These are phyloP conservation scores for Larix kaempferi DNA, from an alignment of 75 land plant genomes.

Conservation along the genomic window DNA sequence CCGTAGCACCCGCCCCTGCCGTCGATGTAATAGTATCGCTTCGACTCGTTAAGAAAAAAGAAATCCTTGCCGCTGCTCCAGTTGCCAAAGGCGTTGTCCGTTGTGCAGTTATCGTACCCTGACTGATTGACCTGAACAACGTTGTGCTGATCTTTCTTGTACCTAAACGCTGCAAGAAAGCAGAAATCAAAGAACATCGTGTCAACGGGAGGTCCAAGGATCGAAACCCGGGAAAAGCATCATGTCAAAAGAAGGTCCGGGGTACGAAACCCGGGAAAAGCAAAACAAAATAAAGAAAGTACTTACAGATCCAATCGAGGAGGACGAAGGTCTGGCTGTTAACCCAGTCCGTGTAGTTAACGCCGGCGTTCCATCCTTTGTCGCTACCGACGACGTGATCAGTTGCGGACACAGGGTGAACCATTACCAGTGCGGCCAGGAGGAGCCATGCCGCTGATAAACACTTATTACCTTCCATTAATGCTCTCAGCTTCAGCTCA, in stretches of 20 bases:
- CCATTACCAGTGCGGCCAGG: background rate
- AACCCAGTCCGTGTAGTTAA: constrained; percentile 64
- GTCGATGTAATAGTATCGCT: constrained; percentile 62
- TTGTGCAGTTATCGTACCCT: constrained; percentile 69
- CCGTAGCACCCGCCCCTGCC: constrained; percentile 42
- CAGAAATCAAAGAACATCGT: too few species aligned
- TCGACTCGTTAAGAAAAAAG: constrained; percentile 32
- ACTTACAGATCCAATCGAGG: constrained; percentile 54
- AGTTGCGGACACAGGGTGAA: constrained; percentile 27
- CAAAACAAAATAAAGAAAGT: too few species aligned
- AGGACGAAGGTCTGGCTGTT: constrained; percentile 57
- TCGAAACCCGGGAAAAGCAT: background rate
- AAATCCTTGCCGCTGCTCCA: constrained; percentile 76
- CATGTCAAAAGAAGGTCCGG: background rate
- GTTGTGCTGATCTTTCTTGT: constrained; percentile 49
- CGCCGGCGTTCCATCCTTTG: constrained; percentile 56
- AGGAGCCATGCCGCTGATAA: background rate
- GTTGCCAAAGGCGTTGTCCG: constrained; percentile 41
- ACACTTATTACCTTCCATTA: too few species aligned
- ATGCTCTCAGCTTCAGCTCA: background rate
- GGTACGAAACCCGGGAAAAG: background rate
- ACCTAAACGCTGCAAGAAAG: constrained; percentile 49
- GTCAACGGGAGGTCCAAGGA: too few species aligned
- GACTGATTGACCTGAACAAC: constrained; percentile 63
- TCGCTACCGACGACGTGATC: constrained; percentile 72